These are phyloP conservation scores for Paulownia fortunei DNA, from an alignment of 257 asterid genomes.

Conservation along the genomic window DNA sequence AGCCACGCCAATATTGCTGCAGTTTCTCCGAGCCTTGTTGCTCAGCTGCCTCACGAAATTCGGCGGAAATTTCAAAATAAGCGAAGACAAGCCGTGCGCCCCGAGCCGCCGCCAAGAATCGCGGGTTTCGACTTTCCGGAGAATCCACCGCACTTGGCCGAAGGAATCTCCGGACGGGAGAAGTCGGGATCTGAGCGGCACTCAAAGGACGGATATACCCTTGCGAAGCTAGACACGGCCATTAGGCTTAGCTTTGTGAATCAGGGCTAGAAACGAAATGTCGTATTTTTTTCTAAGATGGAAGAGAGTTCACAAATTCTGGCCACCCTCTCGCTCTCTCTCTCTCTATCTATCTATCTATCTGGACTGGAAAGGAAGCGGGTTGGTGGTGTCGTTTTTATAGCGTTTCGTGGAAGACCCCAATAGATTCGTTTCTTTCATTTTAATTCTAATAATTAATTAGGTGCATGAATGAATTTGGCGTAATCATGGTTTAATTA, in stretches of 20 bases:
- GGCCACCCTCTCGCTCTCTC: conserved; percentile 6
- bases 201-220: conserved; percentile 65
- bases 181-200: conserved; percentile 89
- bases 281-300: background rate
- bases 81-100: conserved; percentile 59
- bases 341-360: conserved; percentile 26
- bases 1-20: conserved; percentile 97
- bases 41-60: conserved; percentile 97
- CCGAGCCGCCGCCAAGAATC: conserved; percentile 36
- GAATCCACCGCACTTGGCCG: conserved; percentile 44
- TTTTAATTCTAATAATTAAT: background rate
- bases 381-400: conserved; percentile 14
- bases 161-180: conserved; percentile 58
- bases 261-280: conserved; percentile 26
- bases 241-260: conserved; percentile 40
- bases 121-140: conserved; percentile 38
- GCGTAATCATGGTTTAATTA: background rate
- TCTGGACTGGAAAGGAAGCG: conserved; percentile 11
- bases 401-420: conserved; percentile 3
- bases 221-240: conserved; percentile 81
- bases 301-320: conserved; percentile 23
- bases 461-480: background rate
- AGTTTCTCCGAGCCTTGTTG: conserved; percentile 89
- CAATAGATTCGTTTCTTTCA: background rate
- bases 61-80: conserved; percentile 81